Base-by-base conservation (phyloP, 2,329 filamentous ascomycete species). In the Verticillium tricorpus region DNA sequence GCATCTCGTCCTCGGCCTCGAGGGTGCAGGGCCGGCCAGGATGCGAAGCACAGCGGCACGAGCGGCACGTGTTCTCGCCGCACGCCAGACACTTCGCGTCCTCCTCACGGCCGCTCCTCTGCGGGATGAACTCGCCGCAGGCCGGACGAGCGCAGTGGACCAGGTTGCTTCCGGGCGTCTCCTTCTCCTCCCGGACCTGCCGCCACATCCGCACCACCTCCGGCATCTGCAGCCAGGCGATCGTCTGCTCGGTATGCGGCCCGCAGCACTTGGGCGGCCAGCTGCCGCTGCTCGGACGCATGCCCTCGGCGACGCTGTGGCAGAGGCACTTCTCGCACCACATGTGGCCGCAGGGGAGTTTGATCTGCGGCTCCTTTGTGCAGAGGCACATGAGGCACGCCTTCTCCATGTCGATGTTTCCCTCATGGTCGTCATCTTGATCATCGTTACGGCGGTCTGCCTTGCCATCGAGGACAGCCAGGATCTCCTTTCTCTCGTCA, bases 191-290 rank as follows among this genome's bases (percentile, higher is more conserved):
- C 22, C 56, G 57, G 15, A 61, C 25, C 59, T 63, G 61, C 28
- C 37, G 11, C 56, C 61, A 67, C 37, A 66, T 5, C 7, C 58
- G 54, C 34, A 62, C n/a, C 3, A 65, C 15, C 4, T 37, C 60
- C 3, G 63, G 59, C 22, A 60, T 55, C 9, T 28, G 22, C 9
- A 54, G 59, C 56, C 58, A 61, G 15, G 56, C 55, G 45, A 67
- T 54, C n/a, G 57, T 56, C 19, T 61, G 34, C 14, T 62, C 57
- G 6, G 40, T 31, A 15, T 66, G 54, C 12, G 65, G 66, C 32
- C 58, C 40, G 58, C 64, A 65, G 58, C 66, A 67, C 6, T 56
- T 57, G 3, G 65, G 66, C 4, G 66, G 66, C 63, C 63, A 67
- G 11, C 11, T 35, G 45, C 52, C 62, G 28, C 4, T 28, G 7